These are phyloP conservation scores for Rhodotorula sp. DNA, from an alignment of 1,284 basidiomycete species.

Conservation along the genomic window DNA sequence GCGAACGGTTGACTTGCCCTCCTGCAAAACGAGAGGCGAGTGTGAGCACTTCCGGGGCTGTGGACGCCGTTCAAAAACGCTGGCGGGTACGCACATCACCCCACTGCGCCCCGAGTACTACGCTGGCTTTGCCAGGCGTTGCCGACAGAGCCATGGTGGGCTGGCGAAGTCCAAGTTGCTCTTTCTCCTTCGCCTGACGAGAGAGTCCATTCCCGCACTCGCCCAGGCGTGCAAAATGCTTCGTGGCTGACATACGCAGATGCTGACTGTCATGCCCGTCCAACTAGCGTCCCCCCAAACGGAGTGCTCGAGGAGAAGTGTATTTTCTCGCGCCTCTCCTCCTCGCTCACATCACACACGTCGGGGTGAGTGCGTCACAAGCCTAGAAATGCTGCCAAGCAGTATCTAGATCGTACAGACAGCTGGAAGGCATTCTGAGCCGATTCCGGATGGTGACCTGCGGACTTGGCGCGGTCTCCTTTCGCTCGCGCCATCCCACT, in stretches of 20 bases:
- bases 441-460: too few relatives aligned
- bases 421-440: too few relatives aligned
- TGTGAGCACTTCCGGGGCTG: background rate
- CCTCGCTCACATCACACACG: too few relatives aligned
- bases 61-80: background rate
- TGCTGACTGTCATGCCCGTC: background rate
- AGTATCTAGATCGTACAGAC: too few relatives aligned
- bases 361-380: too few relatives aligned
- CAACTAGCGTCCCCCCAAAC: background rate
- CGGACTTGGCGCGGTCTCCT: background rate
- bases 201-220: too few relatives aligned
- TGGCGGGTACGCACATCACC: conserved; percentile 59
- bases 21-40: conserved; percentile 5
- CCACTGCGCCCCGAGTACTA: conserved; percentile 63
- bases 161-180: background rate
- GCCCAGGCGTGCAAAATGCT: too few relatives aligned
- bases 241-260: too few relatives aligned
- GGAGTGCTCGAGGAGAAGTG: background rate
- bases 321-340: too few relatives aligned
- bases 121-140: conserved; percentile 20
- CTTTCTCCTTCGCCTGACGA: too few relatives aligned
- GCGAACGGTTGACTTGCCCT: conserved; percentile 12
- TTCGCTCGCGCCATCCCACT: background rate
- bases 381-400: too few relatives aligned
- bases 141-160: background rate